Base-by-base conservation (phyloP, 2,329 filamentous ascomycete genomes). In the Eutypella sp. region DNA sequence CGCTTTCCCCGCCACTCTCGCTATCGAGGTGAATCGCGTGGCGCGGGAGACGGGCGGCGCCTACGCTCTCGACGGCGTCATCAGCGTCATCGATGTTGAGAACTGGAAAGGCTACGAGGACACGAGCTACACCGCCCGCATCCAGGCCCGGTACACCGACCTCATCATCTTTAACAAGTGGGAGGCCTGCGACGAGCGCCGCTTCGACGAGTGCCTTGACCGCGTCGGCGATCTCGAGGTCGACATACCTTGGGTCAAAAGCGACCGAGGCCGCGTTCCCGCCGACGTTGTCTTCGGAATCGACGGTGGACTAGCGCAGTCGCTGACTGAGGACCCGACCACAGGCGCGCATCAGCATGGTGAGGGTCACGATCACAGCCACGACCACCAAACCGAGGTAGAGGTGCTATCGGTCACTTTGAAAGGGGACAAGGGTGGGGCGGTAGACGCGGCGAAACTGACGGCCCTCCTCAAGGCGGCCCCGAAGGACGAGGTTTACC, bases 21-120 rank as follows among this genome's bases (percentile, higher is more conserved):
- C 90, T 8, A 86, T 96, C 73, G 91, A 96, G 66, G 82, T 96
- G 11, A 95, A 95, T 61, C 78, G 89, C 1, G 69, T 95, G 13
- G 78, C 81, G 16, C 73, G 81, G n/a, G 82, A 88, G 49, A 84
- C 82, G 0, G 81, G 66, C 57, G 75, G 79, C 1, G 67, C 71
- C 23, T 96, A 90, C 59, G 75, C 81, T 5, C 78, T 96, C 2
- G 91, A 96, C 59, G 91, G 91, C 10, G 89, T 96, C 43, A 81
- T 96, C 52, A 89, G 82, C 57, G 90, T 96, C 19, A 84, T 96
- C 47, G 91, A 96, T 60, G 90, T 95, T 10, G 91, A 96, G 76
- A 96, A 96, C 62, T 96, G 90, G 90, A 73, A 82, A 59, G 91
- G 91, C 0, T 96, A 96, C 61, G 89, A 93, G 57, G 90, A 95